phyloP scores from a whole-genome alignment of 73 alveolate genomes.

The Tetrahymena borealis region DNA sequence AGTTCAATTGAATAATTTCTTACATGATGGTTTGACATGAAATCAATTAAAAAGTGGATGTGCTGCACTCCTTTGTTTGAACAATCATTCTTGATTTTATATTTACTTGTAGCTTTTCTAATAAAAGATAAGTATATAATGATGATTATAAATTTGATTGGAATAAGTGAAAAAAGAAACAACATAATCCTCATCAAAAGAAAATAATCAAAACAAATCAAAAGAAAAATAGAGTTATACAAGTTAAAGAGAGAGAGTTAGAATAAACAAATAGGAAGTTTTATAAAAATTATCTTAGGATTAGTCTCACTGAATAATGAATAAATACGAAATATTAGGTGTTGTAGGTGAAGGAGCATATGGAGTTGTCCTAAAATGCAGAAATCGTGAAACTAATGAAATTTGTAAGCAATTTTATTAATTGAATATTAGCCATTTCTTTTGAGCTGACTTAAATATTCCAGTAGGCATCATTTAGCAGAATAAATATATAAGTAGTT shows the following conservation, averaged over 20 bases:
- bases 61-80: too few species aligned
- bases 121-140: too few species aligned
- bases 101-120: too few species aligned
- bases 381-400: slow-evolving; percentile 66
- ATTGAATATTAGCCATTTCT: background rate
- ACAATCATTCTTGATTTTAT: too few species aligned
- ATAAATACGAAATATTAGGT: slow-evolving; percentile 86
- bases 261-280: background rate
- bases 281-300: background rate
- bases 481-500: background rate
- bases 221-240: background rate
- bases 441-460: too few species aligned
- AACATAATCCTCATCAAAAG: background rate
- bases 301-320: slow-evolving; percentile 50
- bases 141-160: background rate
- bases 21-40: too few species aligned
- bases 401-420: slow-evolving; percentile 20
- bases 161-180: background rate
- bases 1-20: too few species aligned
- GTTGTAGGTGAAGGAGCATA: slow-evolving; percentile 93
- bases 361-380: slow-evolving; percentile 82
- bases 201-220: background rate
- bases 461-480: background rate
- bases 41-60: too few species aligned
- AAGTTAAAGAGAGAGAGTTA: background rate